Percentiles rank a stretch among this genome's conserved stretches.
Evolutionary conservation across 2,329 filamentous ascomycete genomes (phyloP).

Genomic region (Aspergillus ochraceoroseus): DNA sequence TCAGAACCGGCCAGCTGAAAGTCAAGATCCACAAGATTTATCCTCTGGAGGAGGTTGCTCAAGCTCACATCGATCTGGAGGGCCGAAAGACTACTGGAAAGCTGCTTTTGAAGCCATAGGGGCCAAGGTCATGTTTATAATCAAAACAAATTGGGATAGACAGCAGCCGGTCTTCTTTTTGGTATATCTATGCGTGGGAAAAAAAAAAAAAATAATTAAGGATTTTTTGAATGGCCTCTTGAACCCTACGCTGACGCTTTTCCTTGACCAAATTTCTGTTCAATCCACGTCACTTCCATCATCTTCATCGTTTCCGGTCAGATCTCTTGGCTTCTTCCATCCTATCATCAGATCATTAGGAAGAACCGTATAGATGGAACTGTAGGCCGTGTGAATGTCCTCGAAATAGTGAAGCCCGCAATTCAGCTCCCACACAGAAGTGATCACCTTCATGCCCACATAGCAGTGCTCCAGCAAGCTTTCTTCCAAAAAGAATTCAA

Average conservation of each 20-base stretch:
- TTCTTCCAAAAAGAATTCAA: conserved; percentile 65
- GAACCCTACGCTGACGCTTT: no score
- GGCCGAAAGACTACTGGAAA: conserved; percentile 80
- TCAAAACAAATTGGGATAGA: background rate
- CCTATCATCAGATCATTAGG: conserved; percentile 64
- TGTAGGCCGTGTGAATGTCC: conserved; percentile 51
- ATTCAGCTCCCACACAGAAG: conserved; percentile 54
- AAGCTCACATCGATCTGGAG: conserved; percentile 74
- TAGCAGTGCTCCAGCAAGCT: conserved; percentile 54
- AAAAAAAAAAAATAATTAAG: no score
- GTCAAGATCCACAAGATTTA: conserved; percentile 73
- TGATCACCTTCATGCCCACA: conserved; percentile 60
- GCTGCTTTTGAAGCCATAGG: conserved; percentile 63
- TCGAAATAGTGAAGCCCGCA: conserved; percentile 63
- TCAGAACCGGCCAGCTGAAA: conserved; percentile 64
- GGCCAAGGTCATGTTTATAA: background rate
- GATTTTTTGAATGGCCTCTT: no score
- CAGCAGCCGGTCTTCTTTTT: background rate
- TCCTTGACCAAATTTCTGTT: no score
- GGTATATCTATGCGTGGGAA: background rate
- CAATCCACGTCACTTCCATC: conserved; percentile 1
- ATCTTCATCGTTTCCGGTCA: conserved; percentile 15
- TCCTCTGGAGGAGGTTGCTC: conserved; percentile 64
- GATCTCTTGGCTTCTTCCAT: conserved; percentile 55
- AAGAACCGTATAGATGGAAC: conserved; percentile 61